Base-by-base conservation (phyloP, 2,329 filamentous ascomycete species). In the Colletotrichum sp. region DNA sequence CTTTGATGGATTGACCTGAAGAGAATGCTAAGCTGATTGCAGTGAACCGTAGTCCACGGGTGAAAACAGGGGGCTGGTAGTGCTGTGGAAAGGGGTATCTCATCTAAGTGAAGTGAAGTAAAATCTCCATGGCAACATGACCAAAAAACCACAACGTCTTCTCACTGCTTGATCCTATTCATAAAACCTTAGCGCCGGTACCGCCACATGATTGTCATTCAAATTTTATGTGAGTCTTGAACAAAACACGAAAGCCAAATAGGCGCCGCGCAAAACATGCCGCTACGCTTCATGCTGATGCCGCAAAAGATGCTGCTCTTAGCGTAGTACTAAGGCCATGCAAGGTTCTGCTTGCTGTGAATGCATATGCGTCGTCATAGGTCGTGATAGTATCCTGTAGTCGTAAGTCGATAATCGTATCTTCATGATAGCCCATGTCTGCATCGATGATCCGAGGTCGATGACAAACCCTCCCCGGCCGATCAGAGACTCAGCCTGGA, bases 81-180 rank as follows among this genome's bases (percentile, higher is more conserved):
- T 32, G 78, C 60, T 69, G 73, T 78, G 59, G 70, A 68, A 77
- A 79, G 80, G 85, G 86, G 86, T 87, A 87, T 88, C 84, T 84
- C 82, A 83, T 84, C 82, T 84, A 85, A 78, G 72, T 78, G 80
- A 82, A 83, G 79, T 80, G 80, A 59, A 55, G 72, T 72, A 63
- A 74, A 79, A 76, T 72, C 36, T 39, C 69, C 39, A 69, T 28
- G 24, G 32, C 28, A 68, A 66, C 52, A 52, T 36, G 39, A 44
- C 5, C 15, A 18, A 55, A 65, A 60, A 52, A 18, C 26, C 16
- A 34, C 10, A 13, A 8, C n/a, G 24, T 63, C 36, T 13, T 62
- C 30, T 9, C 32, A 24, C 30, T n/a, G 15, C 34, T 18, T 73
- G n/a, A 10, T 59, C 44, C 24, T 28, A 15, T 7, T 18, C 32